phyloP scores from a whole-genome alignment of 2,329 filamentous ascomycete species.

The Chrysosporium queenslandicum region DNA sequence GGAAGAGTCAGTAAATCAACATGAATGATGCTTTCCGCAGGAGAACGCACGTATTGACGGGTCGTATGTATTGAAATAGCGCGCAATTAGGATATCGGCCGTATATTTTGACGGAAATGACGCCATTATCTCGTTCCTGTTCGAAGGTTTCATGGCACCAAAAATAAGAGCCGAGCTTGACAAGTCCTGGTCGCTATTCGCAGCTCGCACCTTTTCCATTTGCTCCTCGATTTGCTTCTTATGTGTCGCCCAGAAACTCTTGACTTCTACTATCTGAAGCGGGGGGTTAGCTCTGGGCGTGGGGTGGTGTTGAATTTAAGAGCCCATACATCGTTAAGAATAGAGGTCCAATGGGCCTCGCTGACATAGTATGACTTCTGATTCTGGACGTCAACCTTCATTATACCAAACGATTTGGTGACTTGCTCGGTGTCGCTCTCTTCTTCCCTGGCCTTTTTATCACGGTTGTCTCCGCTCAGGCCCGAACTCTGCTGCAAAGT shows the following conservation, averaged over 20 bases:
- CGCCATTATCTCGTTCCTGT: slow-evolving; percentile 65
- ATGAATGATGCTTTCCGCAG: slow-evolving; percentile 10
- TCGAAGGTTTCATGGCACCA: slow-evolving; percentile 57
- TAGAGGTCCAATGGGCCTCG: slow-evolving; percentile 72
- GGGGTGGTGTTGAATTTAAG: background rate
- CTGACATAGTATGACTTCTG: slow-evolving; percentile 71
- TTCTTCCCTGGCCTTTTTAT: slow-evolving; percentile 50
- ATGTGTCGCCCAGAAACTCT: slow-evolving; percentile 75
- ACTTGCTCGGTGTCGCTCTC: slow-evolving; percentile 62
- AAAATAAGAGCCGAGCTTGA: slow-evolving; percentile 70
- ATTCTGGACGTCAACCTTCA: slow-evolving; percentile 69
- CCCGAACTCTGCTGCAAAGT: slow-evolving; percentile 32
- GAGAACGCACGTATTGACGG: slow-evolving; percentile 48
- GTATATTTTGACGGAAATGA: slow-evolving; percentile 71
- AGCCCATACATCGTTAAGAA: slow-evolving; percentile 55
- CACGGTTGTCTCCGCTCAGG: slow-evolving; percentile 29
- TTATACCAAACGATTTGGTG: slow-evolving; percentile 64
- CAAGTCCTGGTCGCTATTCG: slow-evolving; percentile 45
- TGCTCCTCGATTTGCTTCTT: slow-evolving; percentile 83
- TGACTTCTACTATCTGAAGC: slow-evolving; percentile 78
- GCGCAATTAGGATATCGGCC: slow-evolving; percentile 72
- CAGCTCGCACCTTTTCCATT: slow-evolving; percentile 62
- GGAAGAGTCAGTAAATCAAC: background rate
- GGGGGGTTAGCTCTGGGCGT: background rate
- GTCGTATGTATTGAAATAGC: slow-evolving; percentile 80